Percentiles rank a stretch among this genome's conserved stretches.
phyloP scores from a whole-genome alignment of 2,329 filamentous ascomycete genomes.

The Arachnopeziza araneosa region DNA sequence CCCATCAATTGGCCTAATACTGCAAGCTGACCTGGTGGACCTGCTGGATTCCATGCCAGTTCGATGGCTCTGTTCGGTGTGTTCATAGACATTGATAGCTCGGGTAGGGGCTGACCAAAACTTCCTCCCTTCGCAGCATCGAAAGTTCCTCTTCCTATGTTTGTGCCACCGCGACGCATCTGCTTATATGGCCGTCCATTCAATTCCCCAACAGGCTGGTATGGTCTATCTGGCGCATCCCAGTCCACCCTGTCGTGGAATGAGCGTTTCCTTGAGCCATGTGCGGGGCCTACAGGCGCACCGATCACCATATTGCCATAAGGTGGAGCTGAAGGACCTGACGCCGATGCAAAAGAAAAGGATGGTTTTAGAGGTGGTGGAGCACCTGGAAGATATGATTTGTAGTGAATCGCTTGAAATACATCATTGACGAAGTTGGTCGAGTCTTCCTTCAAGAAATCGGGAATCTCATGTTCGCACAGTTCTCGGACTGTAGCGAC shows the following conservation, averaged over 20 bases:
- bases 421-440: slow-evolving; percentile 64
- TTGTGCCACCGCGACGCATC: slow-evolving; percentile 44
- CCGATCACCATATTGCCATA: slow-evolving; percentile 23
- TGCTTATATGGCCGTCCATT: slow-evolving; percentile 52
- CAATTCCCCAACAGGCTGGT: slow-evolving; percentile 27
- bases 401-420: slow-evolving; percentile 58
- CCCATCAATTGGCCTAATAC: slow-evolving; percentile 43
- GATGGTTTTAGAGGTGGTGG: slow-evolving; percentile 29
- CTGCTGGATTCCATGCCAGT: background rate
- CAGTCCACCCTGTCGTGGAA: slow-evolving; percentile 49
- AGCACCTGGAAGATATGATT: slow-evolving; percentile 51
- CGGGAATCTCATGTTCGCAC: slow-evolving; percentile 66
- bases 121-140: slow-evolving; percentile 25
- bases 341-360: slow-evolving; percentile 24
- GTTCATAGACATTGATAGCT: background rate
- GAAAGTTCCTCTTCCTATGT: slow-evolving; percentile 34
- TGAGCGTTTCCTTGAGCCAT: slow-evolving; percentile 44
- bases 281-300: slow-evolving; percentile 19
- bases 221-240: slow-evolving; percentile 30
- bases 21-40: background rate
- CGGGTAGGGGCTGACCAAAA: background rate
- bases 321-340: slow-evolving; percentile 21
- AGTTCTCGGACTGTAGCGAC: slow-evolving; percentile 58
- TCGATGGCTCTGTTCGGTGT: background rate
- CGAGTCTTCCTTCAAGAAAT: slow-evolving; percentile 67